A percentile compares a stretch with the other conserved stretches of the same genome.
These are phyloP conservation scores for Vaccinium myrtillus DNA, from an alignment of 148 eudicot genomes.

Conservation along the genomic window DNA sequence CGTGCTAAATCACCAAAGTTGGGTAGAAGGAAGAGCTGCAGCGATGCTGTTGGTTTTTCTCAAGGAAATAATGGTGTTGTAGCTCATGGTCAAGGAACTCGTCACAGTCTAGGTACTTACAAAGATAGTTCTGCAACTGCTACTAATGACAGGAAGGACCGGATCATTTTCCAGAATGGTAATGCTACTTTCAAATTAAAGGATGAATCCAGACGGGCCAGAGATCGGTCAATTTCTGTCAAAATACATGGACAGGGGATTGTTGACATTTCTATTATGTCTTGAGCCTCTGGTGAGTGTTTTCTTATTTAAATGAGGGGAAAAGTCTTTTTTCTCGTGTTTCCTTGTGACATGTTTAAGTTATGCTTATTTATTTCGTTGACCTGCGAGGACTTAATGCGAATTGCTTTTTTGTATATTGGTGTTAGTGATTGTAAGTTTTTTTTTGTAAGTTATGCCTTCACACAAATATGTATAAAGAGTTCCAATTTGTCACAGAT, in stretches of 20 bases:
- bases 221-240: slow-evolving; percentile 22
- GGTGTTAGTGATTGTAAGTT: slow-evolving; percentile 17
- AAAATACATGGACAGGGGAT: slow-evolving; percentile 28
- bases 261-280: slow-evolving; percentile 30
- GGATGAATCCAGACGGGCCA: slow-evolving; percentile 21
- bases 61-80: slow-evolving; percentile 32
- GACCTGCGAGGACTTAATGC: slow-evolving; percentile 20
- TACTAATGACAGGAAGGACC: slow-evolving; percentile 19
- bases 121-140: slow-evolving; percentile 16
- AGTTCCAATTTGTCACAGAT: not conserved
- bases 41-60: slow-evolving; percentile 35
- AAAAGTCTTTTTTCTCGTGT: slow-evolving; percentile 10
- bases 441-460: slow-evolving; percentile 17
- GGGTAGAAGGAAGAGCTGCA: slow-evolving; percentile 77
- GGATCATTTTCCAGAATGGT: slow-evolving; percentile 6
- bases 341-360: slow-evolving; percentile 25
- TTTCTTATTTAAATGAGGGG: slow-evolving; percentile 28
- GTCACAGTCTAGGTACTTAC: slow-evolving; percentile 38
- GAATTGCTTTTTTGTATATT: slow-evolving; percentile 22
- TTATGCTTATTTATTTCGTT: slow-evolving; percentile 18
- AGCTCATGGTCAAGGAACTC: slow-evolving; percentile 31
- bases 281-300: slow-evolving; percentile 38
- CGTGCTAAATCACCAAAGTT: slow-evolving; percentile 90
- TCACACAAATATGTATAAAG: slow-evolving; percentile 7
- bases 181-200: slow-evolving; percentile 20